Conservation (phyloP, 345 rosid genomes). For the Linum tenue region DNA sequence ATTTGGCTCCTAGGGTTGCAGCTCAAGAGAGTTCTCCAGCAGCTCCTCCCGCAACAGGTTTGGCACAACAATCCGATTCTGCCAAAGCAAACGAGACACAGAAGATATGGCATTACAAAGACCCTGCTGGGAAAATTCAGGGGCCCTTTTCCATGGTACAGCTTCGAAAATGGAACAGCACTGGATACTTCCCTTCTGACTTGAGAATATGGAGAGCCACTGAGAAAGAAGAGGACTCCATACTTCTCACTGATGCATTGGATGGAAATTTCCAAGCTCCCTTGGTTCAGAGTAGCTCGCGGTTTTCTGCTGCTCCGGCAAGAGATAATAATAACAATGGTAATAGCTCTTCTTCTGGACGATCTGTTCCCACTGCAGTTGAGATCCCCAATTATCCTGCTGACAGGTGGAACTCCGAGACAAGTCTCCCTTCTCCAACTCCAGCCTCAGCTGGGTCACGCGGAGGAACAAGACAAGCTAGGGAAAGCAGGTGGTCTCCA, state of each 20-base stretch:
- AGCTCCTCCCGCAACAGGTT: constrained; percentile 26
- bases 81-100: constrained; percentile 61
- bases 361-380: constrained; percentile 32
- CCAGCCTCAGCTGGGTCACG: constrained; percentile 46
- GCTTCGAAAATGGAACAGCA: constrained; percentile 88
- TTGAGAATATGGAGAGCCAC: constrained; percentile 69
- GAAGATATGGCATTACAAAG: constrained; percentile 87
- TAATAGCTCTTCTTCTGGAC: constrained; percentile 9
- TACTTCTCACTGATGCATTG: constrained; percentile 69
- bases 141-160: constrained; percentile 94
- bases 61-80: constrained; percentile 22
- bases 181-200: constrained; percentile 84
- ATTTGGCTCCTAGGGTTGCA: constrained; percentile 34
- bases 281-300: constrained; percentile 13
- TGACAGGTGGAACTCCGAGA: constrained; percentile 50
- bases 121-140: constrained; percentile 91
- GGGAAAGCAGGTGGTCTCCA: constrained; percentile 67
- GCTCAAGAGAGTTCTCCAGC: constrained; percentile 31
- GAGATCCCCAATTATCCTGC: constrained; percentile 46
- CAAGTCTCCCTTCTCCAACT: constrained; percentile 89
- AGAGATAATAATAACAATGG: constrained; percentile 18
- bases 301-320: constrained; percentile 25
- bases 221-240: constrained; percentile 58
- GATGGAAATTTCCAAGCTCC: constrained; percentile 53
- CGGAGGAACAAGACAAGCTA: constrained; percentile 31